phyloP scores from a whole-genome alignment of 2,329 filamentous ascomycete species.

The Alternaria ventricosa region DNA sequence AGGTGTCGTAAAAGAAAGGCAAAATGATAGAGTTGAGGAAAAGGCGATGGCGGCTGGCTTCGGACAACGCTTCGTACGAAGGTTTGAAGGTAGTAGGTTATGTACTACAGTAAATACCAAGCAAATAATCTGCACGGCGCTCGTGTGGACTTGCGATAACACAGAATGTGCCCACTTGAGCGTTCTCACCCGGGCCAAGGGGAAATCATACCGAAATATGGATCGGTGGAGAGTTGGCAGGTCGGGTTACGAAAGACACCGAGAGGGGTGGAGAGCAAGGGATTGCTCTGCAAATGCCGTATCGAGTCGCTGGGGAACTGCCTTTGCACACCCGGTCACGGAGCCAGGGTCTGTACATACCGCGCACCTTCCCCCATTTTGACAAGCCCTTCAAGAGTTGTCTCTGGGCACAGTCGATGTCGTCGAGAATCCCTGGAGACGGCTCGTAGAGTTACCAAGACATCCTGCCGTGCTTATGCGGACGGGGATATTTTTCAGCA shows the following conservation, averaged over 20 bases:
- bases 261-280: constrained; percentile 1
- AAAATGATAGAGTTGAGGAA: not conserved
- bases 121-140: not conserved
- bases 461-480: not conserved
- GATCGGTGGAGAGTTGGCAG: not conserved
- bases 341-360: not conserved
- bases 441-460: not conserved
- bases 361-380: not conserved
- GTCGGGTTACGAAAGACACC: not conserved
- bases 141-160: not conserved
- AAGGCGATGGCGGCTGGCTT: not conserved
- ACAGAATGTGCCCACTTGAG: constrained; percentile 2
- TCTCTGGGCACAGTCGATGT: not conserved
- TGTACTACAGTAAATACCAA: not conserved
- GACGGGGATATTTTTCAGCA: not conserved
- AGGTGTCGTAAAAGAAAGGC: not conserved
- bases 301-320: not conserved
- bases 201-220: constrained; percentile 8
- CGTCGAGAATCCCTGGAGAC: not conserved
- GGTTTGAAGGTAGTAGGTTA: constrained; percentile 4
- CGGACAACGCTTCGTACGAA: not conserved
- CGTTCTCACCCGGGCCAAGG: constrained; percentile 1
- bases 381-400: not conserved
- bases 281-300: not conserved
- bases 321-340: not conserved